Conservation (phyloP, 257 asterid species). For the Scutellaria minor region DNA sequence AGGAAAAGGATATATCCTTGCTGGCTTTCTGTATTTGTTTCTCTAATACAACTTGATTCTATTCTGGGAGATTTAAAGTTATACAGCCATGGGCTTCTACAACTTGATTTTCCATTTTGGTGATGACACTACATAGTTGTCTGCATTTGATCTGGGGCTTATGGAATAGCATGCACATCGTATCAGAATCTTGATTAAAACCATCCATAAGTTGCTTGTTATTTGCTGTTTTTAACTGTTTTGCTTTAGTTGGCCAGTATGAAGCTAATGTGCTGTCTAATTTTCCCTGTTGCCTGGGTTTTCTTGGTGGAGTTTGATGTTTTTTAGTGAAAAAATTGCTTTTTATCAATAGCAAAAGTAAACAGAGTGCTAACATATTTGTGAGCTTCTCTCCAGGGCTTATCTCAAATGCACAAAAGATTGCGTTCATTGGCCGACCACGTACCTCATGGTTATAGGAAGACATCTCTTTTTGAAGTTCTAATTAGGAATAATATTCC, state of each 20-base stretch:
- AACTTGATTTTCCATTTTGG: conserved; percentile 16
- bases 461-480: conserved; percentile 83
- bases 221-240: neutral
- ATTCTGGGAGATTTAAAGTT: neutral
- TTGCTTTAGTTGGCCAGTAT: conserved; percentile 4
- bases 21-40: neutral
- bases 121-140: neutral
- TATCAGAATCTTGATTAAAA: conserved; percentile 4
- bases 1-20: neutral
- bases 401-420: conserved; percentile 90
- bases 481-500: conserved; percentile 90
- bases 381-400: conserved; percentile 61
- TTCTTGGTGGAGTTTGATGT: conserved; percentile 26
- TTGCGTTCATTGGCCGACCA: conserved; percentile 92
- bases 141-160: conserved; percentile 18
- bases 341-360: conserved; percentile 18
- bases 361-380: conserved; percentile 24
- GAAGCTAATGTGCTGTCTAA: conserved; percentile 17
- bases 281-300: conserved; percentile 16
- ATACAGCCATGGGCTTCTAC: neutral
- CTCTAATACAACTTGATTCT: neutral
- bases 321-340: neutral
- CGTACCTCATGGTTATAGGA: conserved; percentile 93
- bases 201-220: conserved; percentile 1
- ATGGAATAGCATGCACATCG: neutral